Evolutionary conservation across 345 rosid genomes (phyloP).

Genomic region (Diplotaxis tenuifolia): DNA sequence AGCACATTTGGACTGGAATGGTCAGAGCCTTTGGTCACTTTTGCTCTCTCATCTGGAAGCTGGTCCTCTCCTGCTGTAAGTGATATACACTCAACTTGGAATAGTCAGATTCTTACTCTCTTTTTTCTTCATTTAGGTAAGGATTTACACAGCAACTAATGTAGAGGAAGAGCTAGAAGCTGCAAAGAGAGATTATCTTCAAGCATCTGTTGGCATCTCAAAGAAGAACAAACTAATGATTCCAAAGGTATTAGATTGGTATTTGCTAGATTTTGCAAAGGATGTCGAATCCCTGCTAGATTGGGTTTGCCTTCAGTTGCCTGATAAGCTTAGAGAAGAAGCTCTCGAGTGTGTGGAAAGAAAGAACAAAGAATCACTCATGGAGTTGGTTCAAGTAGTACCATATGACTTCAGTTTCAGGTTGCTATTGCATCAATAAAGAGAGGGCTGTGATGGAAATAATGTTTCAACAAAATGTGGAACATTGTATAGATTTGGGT

Average conservation of each 20-base stretch:
- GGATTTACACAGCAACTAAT: slow-evolving; percentile 66
- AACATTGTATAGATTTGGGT: slow-evolving; percentile 29
- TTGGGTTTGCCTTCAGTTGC: slow-evolving; percentile 88
- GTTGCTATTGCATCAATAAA: slow-evolving; percentile 49
- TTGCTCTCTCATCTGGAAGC: slow-evolving; percentile 90
- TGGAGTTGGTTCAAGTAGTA: slow-evolving; percentile 60
- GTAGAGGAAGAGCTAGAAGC: slow-evolving; percentile 80
- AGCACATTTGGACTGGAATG: slow-evolving; percentile 70
- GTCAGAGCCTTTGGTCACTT: slow-evolving; percentile 89
- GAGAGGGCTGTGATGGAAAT: background rate
- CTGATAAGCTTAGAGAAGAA: slow-evolving; percentile 56
- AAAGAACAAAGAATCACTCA: slow-evolving; percentile 46
- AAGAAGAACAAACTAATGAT: slow-evolving; percentile 61
- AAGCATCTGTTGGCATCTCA: slow-evolving; percentile 77
- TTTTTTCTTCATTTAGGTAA: too few species aligned
- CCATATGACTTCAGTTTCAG: slow-evolving; percentile 89
- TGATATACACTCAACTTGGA: too few species aligned
- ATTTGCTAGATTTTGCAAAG: slow-evolving; percentile 78
- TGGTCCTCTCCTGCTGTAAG: slow-evolving; percentile 95
- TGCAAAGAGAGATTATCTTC: slow-evolving; percentile 79
- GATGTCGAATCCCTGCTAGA: slow-evolving; percentile 79
- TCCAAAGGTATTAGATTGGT: slow-evolving; percentile 89
- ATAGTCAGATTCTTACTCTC: too few species aligned
- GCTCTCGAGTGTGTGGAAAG: slow-evolving; percentile 58
- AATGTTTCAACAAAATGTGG: background rate